Evolutionary conservation across 2,329 filamentous ascomycete species (phyloP).

Genomic region (Parascedosporium putredinis): DNA sequence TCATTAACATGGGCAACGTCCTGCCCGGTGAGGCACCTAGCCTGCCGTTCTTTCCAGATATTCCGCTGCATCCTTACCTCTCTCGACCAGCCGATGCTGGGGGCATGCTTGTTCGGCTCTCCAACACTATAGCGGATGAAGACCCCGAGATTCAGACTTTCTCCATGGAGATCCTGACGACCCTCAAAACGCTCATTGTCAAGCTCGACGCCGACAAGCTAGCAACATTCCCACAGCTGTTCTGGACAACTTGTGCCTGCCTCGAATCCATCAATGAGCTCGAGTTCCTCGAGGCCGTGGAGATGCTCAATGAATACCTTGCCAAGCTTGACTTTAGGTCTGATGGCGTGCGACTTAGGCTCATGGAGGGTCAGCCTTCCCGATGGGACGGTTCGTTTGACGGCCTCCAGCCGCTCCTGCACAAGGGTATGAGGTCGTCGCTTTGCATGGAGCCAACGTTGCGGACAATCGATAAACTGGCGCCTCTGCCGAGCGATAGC

Average conservation of each 20-base stretch:
- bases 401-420: conserved; percentile 73
- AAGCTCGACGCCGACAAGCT: conserved; percentile 73
- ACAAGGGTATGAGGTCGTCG: conserved; percentile 87
- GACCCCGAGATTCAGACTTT: conserved; percentile 92
- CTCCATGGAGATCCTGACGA: conserved; percentile 95
- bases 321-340: conserved; percentile 73
- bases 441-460: conserved; percentile 70
- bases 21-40: conserved; percentile 87
- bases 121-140: conserved; percentile 94
- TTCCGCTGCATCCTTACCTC: conserved; percentile 89
- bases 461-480: conserved; percentile 65
- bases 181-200: conserved; percentile 79
- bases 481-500: conserved; percentile 65
- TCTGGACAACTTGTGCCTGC: conserved; percentile 96
- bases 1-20: conserved; percentile 94
- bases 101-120: conserved; percentile 90
- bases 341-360: conserved; percentile 52
- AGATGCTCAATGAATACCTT: conserved; percentile 82
- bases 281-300: conserved; percentile 83
- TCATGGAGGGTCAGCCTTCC: conserved; percentile 69
- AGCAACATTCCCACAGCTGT: conserved; percentile 84
- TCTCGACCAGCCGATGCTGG: conserved; percentile 90
- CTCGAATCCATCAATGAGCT: conserved; percentile 93
- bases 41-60: conserved; percentile 94
- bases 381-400: conserved; percentile 87